A percentile compares a stretch with the other conserved stretches of the same genome.
phyloP scores from a whole-genome alignment of 192 early-diverging fungal species.

The Backusella macrospora region DNA sequence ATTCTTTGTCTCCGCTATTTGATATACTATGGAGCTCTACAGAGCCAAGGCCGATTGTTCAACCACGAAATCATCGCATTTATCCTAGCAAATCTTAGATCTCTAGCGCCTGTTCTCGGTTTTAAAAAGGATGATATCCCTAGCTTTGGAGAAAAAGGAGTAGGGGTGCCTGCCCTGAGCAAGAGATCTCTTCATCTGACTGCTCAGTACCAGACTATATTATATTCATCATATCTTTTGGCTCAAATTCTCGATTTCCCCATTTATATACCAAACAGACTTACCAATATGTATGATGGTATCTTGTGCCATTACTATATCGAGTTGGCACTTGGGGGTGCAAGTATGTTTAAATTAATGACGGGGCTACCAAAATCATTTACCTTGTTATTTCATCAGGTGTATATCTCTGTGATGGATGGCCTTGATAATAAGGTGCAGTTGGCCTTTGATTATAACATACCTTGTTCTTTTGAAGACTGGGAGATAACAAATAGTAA shows the following conservation, averaged over 20 bases:
- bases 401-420: constrained; percentile 9
- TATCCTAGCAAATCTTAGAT: constrained; percentile 42
- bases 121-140: neutral
- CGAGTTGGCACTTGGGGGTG: constrained; percentile 4
- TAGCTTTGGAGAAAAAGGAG: neutral
- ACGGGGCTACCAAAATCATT: constrained; percentile 1
- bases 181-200: constrained; percentile 47
- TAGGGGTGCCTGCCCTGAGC: constrained; percentile 28
- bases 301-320: constrained; percentile 20
- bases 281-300: constrained; percentile 25
- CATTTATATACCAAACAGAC: constrained; percentile 23
- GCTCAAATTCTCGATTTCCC: constrained; percentile 37
- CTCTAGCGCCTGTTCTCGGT: constrained; percentile 21
- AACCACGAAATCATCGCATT: constrained; percentile 54
- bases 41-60: neutral
- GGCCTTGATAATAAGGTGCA: constrained; percentile 4
- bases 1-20: constrained; percentile 49
- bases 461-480: neutral
- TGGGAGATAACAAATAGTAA: constrained; percentile 3
- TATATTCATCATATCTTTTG: constrained; percentile 42
- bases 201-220: constrained; percentile 46
- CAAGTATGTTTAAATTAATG: constrained; percentile 11
- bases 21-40: constrained; percentile 34
- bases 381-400: neutral
- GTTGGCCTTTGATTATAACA: constrained; percentile 2